Evolutionary conservation across 352 stramenopile species (phyloP).

Genomic region (Aphanomyces cochlioides): DNA sequence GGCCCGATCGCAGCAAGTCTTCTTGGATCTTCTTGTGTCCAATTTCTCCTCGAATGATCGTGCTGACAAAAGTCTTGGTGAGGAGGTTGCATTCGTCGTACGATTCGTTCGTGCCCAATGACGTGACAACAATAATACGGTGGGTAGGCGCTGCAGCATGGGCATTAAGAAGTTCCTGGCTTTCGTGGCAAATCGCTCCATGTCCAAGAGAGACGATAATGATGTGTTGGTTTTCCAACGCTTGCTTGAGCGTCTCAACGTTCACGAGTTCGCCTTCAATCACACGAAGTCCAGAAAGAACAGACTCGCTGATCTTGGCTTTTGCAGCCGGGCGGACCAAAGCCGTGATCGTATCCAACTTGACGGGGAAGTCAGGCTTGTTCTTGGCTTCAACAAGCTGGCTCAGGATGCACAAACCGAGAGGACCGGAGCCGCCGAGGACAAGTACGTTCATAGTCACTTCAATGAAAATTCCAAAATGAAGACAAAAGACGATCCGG

Average conservation of each 20-base stretch:
- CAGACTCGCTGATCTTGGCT: neutral
- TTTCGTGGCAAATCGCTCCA: conserved; percentile 10
- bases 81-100: conserved; percentile 16
- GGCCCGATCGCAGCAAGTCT: conserved; percentile 2
- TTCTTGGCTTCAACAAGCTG: conserved; percentile 8
- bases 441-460: conserved; percentile 4
- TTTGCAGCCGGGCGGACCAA: neutral
- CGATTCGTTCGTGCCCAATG: conserved; percentile 10
- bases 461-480: conserved; percentile 1
- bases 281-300: neutral
- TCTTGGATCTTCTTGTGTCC: conserved; percentile 16
- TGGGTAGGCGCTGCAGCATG: neutral
- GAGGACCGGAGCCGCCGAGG: neutral
- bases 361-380: conserved; percentile 2
- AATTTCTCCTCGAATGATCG: neutral
- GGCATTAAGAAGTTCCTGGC: neutral
- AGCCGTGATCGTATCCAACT: conserved; percentile 10
- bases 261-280: conserved; percentile 7
- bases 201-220: neutral
- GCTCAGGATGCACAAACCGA: neutral
- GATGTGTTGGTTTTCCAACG: conserved; percentile 7
- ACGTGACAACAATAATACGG: conserved; percentile 2
- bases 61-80: conserved; percentile 3
- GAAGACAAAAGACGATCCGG: neutral
- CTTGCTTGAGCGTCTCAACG: neutral